Conservation (phyloP, 2,329 filamentous ascomycete species). For the Diatrype stigma region DNA sequence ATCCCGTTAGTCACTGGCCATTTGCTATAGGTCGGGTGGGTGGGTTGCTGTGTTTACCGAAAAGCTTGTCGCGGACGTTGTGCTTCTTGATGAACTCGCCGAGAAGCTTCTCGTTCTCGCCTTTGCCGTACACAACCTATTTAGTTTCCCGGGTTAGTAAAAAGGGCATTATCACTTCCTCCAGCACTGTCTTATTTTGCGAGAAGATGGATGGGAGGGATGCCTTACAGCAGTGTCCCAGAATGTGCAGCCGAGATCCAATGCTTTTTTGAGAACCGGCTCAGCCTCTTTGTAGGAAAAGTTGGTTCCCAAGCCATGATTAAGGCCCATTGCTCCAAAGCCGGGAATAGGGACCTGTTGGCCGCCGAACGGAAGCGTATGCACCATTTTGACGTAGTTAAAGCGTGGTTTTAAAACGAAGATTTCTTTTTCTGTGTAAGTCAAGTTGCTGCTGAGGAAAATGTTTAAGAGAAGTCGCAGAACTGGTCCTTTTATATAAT, state of each 20-base stretch:
- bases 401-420: too few species aligned
- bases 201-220: too few species aligned
- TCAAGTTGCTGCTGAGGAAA: too few species aligned
- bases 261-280: conserved; percentile 44
- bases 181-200: too few species aligned
- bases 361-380: conserved; percentile 35
- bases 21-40: background rate
- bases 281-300: conserved; percentile 41
- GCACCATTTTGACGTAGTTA: conserved; percentile 28
- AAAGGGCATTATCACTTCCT: too few species aligned
- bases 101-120: conserved; percentile 45
- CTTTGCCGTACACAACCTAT: conserved; percentile 41
- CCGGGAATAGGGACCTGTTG: conserved; percentile 37
- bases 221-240: conserved; percentile 41
- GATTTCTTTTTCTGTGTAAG: too few species aligned
- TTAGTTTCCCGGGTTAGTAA: too few species aligned
- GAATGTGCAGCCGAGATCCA: conserved; percentile 42
- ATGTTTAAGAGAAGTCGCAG: too few species aligned
- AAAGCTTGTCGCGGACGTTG: conserved; percentile 45
- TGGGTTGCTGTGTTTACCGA: conserved; percentile 30
- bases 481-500: too few species aligned
- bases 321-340: conserved; percentile 48
- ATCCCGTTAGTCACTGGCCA: background rate
- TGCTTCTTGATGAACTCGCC: conserved; percentile 48
- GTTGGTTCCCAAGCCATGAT: conserved; percentile 37